phyloP scores from a whole-genome alignment of 2,329 filamentous ascomycete genomes.

The Xylaria sp. region DNA sequence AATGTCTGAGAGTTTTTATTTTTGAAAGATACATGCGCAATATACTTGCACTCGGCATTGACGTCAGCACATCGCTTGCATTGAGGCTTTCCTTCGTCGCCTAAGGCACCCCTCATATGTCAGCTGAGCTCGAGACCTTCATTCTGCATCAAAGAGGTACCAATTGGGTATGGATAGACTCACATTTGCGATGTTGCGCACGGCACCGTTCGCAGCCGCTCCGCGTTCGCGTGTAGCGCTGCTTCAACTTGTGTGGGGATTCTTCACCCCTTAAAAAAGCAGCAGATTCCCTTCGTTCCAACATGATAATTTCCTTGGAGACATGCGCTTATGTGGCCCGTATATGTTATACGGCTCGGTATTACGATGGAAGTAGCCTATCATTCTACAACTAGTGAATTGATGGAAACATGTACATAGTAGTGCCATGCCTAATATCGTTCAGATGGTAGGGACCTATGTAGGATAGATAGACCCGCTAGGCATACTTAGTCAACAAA shows the following conservation, averaged over 20 bases:
- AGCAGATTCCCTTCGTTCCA: neutral
- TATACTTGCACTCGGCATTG: conserved; percentile 34
- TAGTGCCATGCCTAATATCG: neutral
- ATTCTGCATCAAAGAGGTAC: neutral
- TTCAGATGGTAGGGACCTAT: neutral
- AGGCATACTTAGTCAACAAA: neutral
- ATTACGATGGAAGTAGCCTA: neutral
- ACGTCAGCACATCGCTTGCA: conserved; percentile 36
- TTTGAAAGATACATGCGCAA: conserved; percentile 37
- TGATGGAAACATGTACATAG: neutral
- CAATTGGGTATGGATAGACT: neutral
- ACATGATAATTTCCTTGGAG: neutral
- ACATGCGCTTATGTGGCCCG: neutral
- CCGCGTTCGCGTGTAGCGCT: conserved; percentile 35
- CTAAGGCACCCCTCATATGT: conserved; percentile 19
- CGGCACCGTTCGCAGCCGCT: conserved; percentile 40
- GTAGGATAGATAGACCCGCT: neutral
- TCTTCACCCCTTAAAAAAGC: neutral
- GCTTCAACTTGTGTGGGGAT: conserved; percentile 5
- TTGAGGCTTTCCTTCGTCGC: conserved; percentile 37
- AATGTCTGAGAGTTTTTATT: conserved; percentile 33
- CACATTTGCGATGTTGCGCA: conserved; percentile 40
- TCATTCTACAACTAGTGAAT: neutral
- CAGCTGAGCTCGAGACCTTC: conserved; percentile 7
- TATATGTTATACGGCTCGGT: neutral